phyloP scores from a whole-genome alignment of 2,329 filamentous ascomycete genomes.

The Ophioceras dolichostomum region DNA sequence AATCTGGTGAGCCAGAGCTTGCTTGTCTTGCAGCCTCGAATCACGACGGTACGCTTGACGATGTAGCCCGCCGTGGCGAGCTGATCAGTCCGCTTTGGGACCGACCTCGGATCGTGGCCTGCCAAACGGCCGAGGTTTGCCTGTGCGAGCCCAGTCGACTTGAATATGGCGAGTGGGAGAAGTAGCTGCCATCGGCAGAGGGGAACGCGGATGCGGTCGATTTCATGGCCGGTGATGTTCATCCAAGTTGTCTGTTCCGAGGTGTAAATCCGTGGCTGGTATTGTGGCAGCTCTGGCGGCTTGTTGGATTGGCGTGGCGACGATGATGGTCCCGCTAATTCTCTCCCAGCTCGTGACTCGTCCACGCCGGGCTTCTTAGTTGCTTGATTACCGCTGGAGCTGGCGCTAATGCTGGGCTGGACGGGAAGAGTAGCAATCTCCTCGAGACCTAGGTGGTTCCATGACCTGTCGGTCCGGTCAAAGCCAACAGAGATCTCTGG shows the following conservation, averaged over 20 bases:
- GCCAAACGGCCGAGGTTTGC: slow-evolving; percentile 45
- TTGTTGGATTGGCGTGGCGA: no score
- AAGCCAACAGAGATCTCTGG: slow-evolving; percentile 26
- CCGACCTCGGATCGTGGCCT: slow-evolving; percentile 50
- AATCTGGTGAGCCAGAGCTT: slow-evolving; percentile 48
- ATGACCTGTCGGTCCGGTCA: slow-evolving; percentile 13
- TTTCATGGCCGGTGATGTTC: slow-evolving; percentile 43
- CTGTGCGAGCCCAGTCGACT: slow-evolving; percentile 44
- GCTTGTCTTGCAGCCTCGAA: slow-evolving; percentile 48
- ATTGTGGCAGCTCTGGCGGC: slow-evolving; percentile 7
- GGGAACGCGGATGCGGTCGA: slow-evolving; percentile 45
- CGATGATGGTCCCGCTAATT: no score
- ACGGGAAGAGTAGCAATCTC: no score
- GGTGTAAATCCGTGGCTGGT: slow-evolving; percentile 28
- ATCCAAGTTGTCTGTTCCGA: slow-evolving; percentile 47
- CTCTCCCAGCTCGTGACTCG: no score
- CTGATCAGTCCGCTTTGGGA: slow-evolving; percentile 47
- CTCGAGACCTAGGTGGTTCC: slow-evolving; percentile 24
- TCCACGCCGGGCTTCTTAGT: no score
- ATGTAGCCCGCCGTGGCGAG: slow-evolving; percentile 50
- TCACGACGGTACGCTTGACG: slow-evolving; percentile 45
- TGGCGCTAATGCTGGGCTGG: no score
- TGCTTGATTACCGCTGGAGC: no score
- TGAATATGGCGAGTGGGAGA: slow-evolving; percentile 42
- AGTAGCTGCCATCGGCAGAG: slow-evolving; percentile 47